Evolutionary conservation across 2,329 filamentous ascomycete species (phyloP).

Genomic region (Pseudocercospora ulei): DNA sequence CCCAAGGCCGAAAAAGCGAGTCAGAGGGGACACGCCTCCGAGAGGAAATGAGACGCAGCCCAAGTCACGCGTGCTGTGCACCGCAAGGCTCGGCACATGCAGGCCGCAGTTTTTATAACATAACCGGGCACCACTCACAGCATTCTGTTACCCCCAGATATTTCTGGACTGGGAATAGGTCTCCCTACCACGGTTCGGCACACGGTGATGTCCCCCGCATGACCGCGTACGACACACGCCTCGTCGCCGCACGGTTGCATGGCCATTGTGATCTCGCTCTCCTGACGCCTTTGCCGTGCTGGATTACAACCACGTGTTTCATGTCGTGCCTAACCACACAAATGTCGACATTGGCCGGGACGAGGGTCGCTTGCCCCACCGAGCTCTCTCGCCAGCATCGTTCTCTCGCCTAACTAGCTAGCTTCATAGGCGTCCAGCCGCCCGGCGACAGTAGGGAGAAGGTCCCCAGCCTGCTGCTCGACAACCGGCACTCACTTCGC

Average conservation of each 20-base stretch:
- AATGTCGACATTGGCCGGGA: not conserved
- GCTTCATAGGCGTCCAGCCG: no score
- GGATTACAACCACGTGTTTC: constrained; percentile 1
- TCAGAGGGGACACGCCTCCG: constrained; percentile 10
- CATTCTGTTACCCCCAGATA: constrained; percentile 3
- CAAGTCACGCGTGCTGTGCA: constrained; percentile 16
- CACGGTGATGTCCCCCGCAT: constrained; percentile 5
- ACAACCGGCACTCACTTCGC: constrained; percentile 1
- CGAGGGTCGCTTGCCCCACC: no score
- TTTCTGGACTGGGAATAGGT: constrained; percentile 2
- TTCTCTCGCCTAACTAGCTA: no score
- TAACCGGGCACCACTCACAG: constrained; percentile 5
- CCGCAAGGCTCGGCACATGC: constrained; percentile 15
- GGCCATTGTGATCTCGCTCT: not conserved
- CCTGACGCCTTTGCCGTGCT: no score
- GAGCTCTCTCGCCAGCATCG: no score
- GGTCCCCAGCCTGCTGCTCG: not conserved
- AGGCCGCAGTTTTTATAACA: constrained; percentile 11
- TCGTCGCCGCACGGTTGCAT: not conserved
- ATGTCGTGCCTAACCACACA: not conserved
- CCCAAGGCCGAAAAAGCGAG: not conserved
- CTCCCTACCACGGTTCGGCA: constrained; percentile 1
- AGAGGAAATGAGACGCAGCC: constrained; percentile 6
- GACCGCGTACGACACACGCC: constrained; percentile 2
- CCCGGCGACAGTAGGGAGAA: not conserved